Percentiles rank a stretch among this genome's conserved stretches.
Conservation (phyloP, 108 stramenopile species). For the Cyclotella sp. region DNA sequence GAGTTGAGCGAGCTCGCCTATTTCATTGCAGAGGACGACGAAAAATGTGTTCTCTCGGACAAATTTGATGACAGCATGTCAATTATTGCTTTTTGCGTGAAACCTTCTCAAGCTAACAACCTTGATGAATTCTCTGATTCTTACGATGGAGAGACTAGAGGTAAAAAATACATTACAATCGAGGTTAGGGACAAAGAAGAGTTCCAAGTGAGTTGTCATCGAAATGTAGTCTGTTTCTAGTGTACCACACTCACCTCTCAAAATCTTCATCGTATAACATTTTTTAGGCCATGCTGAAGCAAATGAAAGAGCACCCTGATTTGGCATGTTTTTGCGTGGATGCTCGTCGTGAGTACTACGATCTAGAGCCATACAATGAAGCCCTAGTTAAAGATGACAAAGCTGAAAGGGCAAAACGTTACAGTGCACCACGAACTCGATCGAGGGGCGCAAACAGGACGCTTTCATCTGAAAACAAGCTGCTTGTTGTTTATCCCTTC, state of each 20-base stretch:
- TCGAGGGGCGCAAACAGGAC: constrained; percentile 25
- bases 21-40: constrained; percentile 37
- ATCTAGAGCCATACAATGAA: constrained; percentile 32
- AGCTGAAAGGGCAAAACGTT: constrained; percentile 33
- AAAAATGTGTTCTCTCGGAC: constrained; percentile 13
- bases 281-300: constrained; percentile 25
- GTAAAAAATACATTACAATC: constrained; percentile 52
- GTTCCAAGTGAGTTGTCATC: constrained; percentile 31
- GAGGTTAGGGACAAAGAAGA: constrained; percentile 56
- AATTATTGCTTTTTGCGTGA: constrained; percentile 57
- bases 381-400: constrained; percentile 38
- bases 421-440: constrained; percentile 20
- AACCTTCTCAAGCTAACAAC: constrained; percentile 46
- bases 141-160: constrained; percentile 10
- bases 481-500: constrained; percentile 80
- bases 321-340: constrained; percentile 9
- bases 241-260: background rate
- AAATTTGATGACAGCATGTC: constrained; percentile 33
- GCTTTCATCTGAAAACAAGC: constrained; percentile 42
- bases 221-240: constrained; percentile 46
- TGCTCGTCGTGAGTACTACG: background rate
- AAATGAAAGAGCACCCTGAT: constrained; percentile 18
- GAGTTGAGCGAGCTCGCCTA: constrained; percentile 54
- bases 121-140: constrained; percentile 46
- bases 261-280: background rate